Base-by-base conservation (phyloP, 2,329 filamentous ascomycete species). In the Talaromyces sp. region DNA sequence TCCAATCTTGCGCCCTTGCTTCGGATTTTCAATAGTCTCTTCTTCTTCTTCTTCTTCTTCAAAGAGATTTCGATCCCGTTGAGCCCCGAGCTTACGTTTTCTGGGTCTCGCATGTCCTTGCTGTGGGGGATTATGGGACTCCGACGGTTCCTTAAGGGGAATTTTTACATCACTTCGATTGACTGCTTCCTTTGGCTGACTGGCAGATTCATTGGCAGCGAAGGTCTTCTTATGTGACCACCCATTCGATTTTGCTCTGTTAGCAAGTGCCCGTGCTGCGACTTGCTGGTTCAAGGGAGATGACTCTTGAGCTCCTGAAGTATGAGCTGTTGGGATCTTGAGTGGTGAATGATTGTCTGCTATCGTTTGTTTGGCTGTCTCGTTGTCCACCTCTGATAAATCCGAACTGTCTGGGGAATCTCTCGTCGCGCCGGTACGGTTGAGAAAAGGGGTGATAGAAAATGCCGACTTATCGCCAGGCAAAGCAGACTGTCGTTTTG, bases 401-500 rank as follows among this genome's bases (percentile, higher is more conserved):
- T 64, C 64, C 19, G 68, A 68, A 35, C 65, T 67, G 30, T 46
- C 56, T 29, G 61, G 62, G 11, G 66, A 64, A 37, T 65, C 63
- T 32, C 75, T 73, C 13, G 87, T 75, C 58, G 79, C 86, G 55
- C 80, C 85, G 22, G 84, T 87, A 46, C 87, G 85, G 71, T 92
- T 96, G 56, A 97, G 79, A 77, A 96, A 97, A 0, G 93, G 93
- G 0, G 93, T 97, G 58, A 97, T 91, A 3, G 91, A 96, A 72
- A 97, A 97, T 2, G 83, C 86, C 0, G 92, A 97, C 72, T 96
- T 97, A 67, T 96, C 90, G 27, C 89, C 91, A 4, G 89, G 77
- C 50, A 85, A 75, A 1, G 83, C 80, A 33, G 83, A 81, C 17
- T 85, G 82, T 24, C 77, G 70, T 43, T 77, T 80, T 50, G 80